Conservation (phyloP, 2,329 filamentous ascomycete species). For the Sporothrix brasiliensis region DNA sequence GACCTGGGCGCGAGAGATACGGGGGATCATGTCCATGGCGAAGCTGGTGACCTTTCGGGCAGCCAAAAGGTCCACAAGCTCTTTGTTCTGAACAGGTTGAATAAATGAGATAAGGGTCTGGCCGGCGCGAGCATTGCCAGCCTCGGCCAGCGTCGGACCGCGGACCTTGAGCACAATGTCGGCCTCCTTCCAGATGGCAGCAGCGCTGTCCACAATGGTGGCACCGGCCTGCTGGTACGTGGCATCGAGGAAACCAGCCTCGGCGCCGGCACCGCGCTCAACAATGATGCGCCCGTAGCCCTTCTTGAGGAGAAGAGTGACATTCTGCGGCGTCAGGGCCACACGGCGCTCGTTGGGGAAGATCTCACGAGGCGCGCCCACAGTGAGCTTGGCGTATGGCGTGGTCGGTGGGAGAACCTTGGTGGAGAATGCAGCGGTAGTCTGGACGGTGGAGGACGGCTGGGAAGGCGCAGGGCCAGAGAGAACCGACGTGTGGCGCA, state of each 20-base stretch:
- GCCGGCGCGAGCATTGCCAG: constrained; percentile 66
- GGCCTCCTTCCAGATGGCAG: constrained; percentile 70
- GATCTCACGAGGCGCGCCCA: constrained; percentile 80
- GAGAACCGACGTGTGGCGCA: constrained; percentile 47
- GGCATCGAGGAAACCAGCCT: constrained; percentile 75
- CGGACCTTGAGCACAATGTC: constrained; percentile 86
- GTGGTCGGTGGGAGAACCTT: constrained; percentile 50
- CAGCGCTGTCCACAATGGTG: constrained; percentile 66
- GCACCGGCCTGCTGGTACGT: constrained; percentile 79
- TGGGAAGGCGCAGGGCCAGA: constrained; percentile 38
- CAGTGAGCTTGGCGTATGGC: constrained; percentile 71
- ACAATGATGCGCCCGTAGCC: constrained; percentile 77
- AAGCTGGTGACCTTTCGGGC: constrained; percentile 73
- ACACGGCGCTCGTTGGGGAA: constrained; percentile 79
- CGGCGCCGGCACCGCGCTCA: constrained; percentile 76
- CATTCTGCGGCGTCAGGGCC: constrained; percentile 82
- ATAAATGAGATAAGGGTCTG: constrained; percentile 81
- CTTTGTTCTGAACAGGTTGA: constrained; percentile 78
- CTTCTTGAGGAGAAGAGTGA: constrained; percentile 79
- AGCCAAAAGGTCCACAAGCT: constrained; percentile 72
- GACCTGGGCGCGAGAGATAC: constrained; percentile 84
- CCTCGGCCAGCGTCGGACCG: constrained; percentile 70
- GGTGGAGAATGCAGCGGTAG: constrained; percentile 47
- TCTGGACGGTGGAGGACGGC: constrained; percentile 26
- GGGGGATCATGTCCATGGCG: constrained; percentile 90